phyloP scores from a whole-genome alignment of 73 alveolate genomes.

The Stentor coeruleus region DNA sequence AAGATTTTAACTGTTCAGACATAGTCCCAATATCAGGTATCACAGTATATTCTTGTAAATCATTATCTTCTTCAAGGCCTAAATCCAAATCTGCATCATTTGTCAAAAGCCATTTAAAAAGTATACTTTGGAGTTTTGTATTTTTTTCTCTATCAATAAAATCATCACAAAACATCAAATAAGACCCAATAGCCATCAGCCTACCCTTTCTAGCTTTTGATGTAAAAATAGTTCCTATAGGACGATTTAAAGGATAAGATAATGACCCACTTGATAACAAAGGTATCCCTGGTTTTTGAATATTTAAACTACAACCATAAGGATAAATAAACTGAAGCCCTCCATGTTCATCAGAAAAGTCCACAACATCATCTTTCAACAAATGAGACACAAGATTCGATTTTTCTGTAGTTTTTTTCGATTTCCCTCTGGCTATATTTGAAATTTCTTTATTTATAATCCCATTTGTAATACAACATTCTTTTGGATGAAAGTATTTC shows the following conservation, averaged over 20 bases:
- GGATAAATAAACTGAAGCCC: conserved; percentile 76
- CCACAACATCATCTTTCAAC: conserved; percentile 47
- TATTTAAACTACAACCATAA: conserved; percentile 89
- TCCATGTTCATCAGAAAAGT: conserved; percentile 56
- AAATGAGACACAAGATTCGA: conserved; percentile 48
- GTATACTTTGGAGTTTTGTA: conserved; percentile 69
- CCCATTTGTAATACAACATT: conserved; percentile 74
- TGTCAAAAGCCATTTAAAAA: conserved; percentile 72
- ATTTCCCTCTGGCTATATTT: conserved; percentile 4
- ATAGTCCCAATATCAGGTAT: conserved; percentile 96
- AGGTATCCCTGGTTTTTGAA: conserved; percentile 70
- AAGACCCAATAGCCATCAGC: conserved; percentile 55
- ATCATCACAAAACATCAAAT: conserved; percentile 47
- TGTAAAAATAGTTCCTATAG: conserved; percentile 30
- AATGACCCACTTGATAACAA: conserved; percentile 83
- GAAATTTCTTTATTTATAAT: conserved; percentile 56
- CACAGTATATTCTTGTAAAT: conserved; percentile 74
- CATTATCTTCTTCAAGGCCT: conserved; percentile 40
- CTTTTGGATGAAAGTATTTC: conserved; percentile 95
- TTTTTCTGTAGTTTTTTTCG: conserved; percentile 29
- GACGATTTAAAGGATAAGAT: conserved; percentile 81
- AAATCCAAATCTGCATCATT: conserved; percentile 31
- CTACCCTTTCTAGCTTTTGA: conserved; percentile 38
- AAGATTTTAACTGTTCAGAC: conserved; percentile 87
- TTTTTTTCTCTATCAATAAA: conserved; percentile 55